Evolutionary conservation across 306 rosid genomes (phyloP).

Genomic region (Senna tora): DNA sequence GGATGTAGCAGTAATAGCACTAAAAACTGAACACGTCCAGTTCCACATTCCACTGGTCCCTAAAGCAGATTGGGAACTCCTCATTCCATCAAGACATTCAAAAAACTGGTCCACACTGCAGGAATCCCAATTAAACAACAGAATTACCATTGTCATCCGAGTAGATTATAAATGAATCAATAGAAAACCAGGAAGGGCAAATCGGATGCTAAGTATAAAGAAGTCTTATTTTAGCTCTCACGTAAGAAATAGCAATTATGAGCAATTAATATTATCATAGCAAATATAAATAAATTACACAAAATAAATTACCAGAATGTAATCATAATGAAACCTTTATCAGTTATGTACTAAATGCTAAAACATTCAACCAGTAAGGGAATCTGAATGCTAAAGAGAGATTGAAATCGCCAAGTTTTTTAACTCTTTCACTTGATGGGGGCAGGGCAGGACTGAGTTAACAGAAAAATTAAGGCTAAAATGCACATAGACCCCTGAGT

Average conservation of each 20-base stretch:
- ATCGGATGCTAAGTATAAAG: conserved; percentile 20
- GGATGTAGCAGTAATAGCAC: conserved; percentile 95
- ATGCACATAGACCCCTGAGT: too few species aligned
- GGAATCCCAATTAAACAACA: conserved; percentile 40
- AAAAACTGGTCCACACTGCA: conserved; percentile 97
- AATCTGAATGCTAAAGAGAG: conserved; percentile 12
- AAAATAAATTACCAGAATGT: conserved; percentile 1
- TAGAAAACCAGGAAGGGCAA: not conserved
- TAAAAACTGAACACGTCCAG: conserved; percentile 90
- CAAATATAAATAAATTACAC: conserved; percentile 26
- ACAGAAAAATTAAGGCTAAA: conserved; percentile 3
- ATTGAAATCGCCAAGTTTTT: not conserved
- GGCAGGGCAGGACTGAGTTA: not conserved
- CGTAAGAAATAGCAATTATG: conserved; percentile 21
- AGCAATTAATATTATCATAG: conserved; percentile 27
- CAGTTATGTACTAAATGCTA: conserved; percentile 8
- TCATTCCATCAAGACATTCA: conserved; percentile 96
- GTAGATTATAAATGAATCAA: conserved; percentile 27
- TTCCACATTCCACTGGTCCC: conserved; percentile 97
- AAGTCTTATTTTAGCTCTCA: conserved; percentile 25
- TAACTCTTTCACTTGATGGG: not conserved
- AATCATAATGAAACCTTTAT: conserved; percentile 19
- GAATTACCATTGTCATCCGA: conserved; percentile 31
- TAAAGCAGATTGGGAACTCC: conserved; percentile 83
- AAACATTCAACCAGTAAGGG: conserved; percentile 20